A percentile compares a stretch with the other conserved stretches of the same genome.
These are phyloP conservation scores for Pyrrhoderma noxium DNA, from an alignment of 1,284 basidiomycete genomes.

Conservation along the genomic window DNA sequence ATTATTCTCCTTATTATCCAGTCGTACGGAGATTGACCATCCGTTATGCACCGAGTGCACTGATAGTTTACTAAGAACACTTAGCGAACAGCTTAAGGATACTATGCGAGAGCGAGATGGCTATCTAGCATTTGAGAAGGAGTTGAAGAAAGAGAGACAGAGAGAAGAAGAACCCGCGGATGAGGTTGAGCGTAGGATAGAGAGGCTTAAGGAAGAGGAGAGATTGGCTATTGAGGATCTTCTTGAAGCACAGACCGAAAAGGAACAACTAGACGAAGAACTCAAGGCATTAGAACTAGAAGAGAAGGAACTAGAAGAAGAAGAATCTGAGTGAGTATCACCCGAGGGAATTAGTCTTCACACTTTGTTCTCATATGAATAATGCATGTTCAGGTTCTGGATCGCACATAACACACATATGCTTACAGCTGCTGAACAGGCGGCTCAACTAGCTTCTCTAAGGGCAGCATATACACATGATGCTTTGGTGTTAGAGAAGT, in stretches of 20 bases:
- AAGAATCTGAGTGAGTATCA: constrained; percentile 70
- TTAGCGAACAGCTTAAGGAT: constrained; percentile 83
- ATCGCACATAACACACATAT: constrained; percentile 67
- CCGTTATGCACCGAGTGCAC: constrained; percentile 95
- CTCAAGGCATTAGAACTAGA: constrained; percentile 64
- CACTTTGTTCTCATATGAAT: constrained; percentile 1
- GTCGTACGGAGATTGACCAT: constrained; percentile 83
- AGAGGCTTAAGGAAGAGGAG: constrained; percentile 72
- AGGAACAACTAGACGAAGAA: constrained; percentile 68
- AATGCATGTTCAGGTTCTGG: constrained; percentile 64
- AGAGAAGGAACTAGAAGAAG: constrained; percentile 66
- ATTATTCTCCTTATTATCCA: constrained; percentile 74
- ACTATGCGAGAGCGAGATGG: constrained; percentile 88
- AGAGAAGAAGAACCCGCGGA: constrained; percentile 56
- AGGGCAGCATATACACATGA: constrained; percentile 72
- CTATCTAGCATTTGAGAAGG: constrained; percentile 87
- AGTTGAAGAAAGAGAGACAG: constrained; percentile 67
- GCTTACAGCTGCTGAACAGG: constrained; percentile 56
- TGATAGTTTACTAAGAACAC: constrained; percentile 67
- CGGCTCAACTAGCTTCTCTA: constrained; percentile 62
- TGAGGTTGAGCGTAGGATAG: constrained; percentile 64
- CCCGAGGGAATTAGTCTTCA: neutral
- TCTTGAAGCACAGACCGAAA: constrained; percentile 65
- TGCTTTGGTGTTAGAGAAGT: constrained; percentile 69
- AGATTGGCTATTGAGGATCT: constrained; percentile 64